Conservation (phyloP, 1,139 yeast genomes). For the Geotrichum australiense region DNA sequence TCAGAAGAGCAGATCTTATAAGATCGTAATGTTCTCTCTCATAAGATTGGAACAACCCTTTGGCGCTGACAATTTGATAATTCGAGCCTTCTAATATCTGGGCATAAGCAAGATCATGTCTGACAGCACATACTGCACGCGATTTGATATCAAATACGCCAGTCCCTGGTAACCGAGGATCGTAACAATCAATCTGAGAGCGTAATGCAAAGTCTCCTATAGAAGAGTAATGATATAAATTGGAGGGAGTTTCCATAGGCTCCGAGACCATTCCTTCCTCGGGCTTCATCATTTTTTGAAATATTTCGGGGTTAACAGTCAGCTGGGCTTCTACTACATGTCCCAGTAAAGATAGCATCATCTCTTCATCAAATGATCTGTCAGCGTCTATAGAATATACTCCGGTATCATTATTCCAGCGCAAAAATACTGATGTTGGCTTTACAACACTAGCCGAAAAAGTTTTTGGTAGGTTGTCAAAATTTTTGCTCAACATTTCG, state of each 20-base stretch:
- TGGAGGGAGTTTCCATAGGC: conserved; percentile 20
- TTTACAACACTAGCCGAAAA: conserved; percentile 36
- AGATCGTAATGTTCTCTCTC: conserved; percentile 75
- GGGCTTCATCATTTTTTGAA: conserved; percentile 33
- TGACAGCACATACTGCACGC: conserved; percentile 78
- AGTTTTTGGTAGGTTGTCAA: conserved; percentile 29
- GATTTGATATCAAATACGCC: conserved; percentile 93
- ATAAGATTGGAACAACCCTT: conserved; percentile 68
- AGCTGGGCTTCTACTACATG: conserved; percentile 68
- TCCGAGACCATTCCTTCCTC: not conserved
- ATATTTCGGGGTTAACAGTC: conserved; percentile 46
- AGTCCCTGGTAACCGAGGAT: conserved; percentile 71
- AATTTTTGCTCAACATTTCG: conserved; percentile 40
- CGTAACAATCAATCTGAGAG: conserved; percentile 85
- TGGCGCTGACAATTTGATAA: conserved; percentile 55
- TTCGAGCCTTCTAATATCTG: conserved; percentile 49
- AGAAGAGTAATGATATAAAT: conserved; percentile 63
- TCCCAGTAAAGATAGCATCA: conserved; percentile 71
- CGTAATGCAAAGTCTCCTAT: conserved; percentile 69
- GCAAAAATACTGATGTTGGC: conserved; percentile 41
- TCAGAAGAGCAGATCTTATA: conserved; percentile 66
- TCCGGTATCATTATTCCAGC: conserved; percentile 33
- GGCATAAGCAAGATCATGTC: conserved; percentile 68
- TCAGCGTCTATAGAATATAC: conserved; percentile 67
- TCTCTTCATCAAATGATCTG: conserved; percentile 59